phyloP scores from a whole-genome alignment of 345 rosid genomes.

The Turnera subulata region DNA sequence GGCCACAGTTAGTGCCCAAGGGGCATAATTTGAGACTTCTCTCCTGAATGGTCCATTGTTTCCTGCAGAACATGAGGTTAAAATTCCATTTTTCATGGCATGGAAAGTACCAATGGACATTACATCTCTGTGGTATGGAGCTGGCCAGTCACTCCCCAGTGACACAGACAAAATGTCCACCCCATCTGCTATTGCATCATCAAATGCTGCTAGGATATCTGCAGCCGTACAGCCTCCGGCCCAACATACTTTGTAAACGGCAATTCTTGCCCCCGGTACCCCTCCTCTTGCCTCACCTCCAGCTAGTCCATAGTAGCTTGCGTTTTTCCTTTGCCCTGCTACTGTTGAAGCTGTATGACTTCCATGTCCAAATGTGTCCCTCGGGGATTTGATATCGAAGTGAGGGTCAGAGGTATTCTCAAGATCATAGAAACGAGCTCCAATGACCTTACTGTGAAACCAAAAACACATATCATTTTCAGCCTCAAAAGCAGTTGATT shows the following conservation, averaged over 20 bases:
- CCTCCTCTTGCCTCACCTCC: conserved; percentile 22
- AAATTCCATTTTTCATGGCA: conserved; percentile 25
- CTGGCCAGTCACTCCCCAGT: neutral
- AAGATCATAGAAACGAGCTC: conserved; percentile 11
- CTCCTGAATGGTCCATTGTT: conserved; percentile 17
- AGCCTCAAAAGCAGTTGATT: neutral
- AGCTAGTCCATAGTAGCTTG: conserved; percentile 21
- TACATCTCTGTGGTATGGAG: conserved; percentile 3
- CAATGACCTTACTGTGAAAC: conserved; percentile 17
- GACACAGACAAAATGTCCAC: conserved; percentile 19
- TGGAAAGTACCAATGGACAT: conserved; percentile 16
- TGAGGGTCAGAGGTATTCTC: neutral
- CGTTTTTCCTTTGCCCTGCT: conserved; percentile 19
- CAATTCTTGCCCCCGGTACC: conserved; percentile 14
- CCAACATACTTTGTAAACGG: conserved; percentile 34
- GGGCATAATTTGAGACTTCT: conserved; percentile 23
- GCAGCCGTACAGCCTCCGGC: conserved; percentile 22
- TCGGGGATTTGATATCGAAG: conserved; percentile 4
- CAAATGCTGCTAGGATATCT: conserved; percentile 29
- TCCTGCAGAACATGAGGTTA: conserved; percentile 27
- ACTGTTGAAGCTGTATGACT: conserved; percentile 30
- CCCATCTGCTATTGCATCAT: conserved; percentile 28
- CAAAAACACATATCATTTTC: no score
- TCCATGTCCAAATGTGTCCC: conserved; percentile 22
- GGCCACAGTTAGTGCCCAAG: conserved; percentile 30